Percentiles rank a stretch among this genome's conserved stretches.
These are phyloP conservation scores for Arthrinium puccinioides DNA, from an alignment of 2,329 filamentous ascomycete species.

Conservation along the genomic window DNA sequence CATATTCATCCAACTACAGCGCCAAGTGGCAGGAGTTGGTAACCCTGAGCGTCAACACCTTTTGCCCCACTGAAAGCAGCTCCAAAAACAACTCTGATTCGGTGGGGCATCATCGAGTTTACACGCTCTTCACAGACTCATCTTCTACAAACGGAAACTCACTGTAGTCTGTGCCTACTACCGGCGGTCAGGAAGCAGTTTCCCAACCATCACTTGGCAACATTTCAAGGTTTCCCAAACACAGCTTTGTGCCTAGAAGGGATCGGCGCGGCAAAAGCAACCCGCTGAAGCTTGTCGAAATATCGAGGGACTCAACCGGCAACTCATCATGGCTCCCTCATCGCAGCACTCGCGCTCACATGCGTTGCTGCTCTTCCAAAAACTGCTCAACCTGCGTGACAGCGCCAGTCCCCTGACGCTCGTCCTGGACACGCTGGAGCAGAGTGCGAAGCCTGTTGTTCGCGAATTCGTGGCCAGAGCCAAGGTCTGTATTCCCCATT, in stretches of 20 bases:
- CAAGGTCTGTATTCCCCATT: conserved; percentile 46
- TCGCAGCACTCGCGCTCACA: conserved; percentile 71
- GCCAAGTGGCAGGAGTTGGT: no score
- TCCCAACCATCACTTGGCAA: no score
- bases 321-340: conserved; percentile 46
- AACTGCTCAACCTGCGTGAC: conserved; percentile 71
- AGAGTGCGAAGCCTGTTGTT: conserved; percentile 63
- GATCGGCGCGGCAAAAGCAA: no score
- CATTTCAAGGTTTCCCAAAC: background rate
- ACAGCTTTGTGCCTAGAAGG: no score
- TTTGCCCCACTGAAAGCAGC: no score
- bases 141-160: background rate
- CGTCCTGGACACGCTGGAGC: conserved; percentile 77
- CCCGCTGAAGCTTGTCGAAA: background rate
- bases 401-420: conserved; percentile 81
- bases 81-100: no score
- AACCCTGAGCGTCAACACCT: no score
- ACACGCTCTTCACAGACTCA: no score
- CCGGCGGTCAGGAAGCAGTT: no score
- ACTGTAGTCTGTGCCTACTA: no score
- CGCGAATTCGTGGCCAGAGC: conserved; percentile 69
- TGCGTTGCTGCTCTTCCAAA: conserved; percentile 76
- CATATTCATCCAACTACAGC: no score
- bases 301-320: background rate
- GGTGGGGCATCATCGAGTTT: no score